Evolutionary conservation across 208 protist species (phyloP), one percentile per base, ranked within the genome.

Genomic region (Acanthamoeba divionensis): DNA sequence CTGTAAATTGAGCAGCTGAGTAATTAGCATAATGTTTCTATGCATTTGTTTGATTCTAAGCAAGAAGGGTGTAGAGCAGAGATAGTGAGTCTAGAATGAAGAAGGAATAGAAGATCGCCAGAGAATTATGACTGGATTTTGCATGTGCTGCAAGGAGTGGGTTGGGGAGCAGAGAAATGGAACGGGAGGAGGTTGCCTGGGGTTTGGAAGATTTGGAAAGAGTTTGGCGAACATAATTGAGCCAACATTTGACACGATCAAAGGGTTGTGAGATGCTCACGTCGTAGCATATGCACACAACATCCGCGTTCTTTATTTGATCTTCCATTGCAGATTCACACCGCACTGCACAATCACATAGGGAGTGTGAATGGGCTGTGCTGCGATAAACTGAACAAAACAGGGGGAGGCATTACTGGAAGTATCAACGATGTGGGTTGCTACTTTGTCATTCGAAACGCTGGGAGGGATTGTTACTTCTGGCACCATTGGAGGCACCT

Each of bases 341-440:
- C 21, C 79, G 57, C 0, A 60, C 79, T 69, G 55, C 18, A 10
- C 18, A 9, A 24, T 15, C 63, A 83, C 8, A 41, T 29, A 29
- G 15, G 45, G 48, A 63, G 29, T 26, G 21, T 4, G 4, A 24
- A 7, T 80, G 41, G n/a, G n/a, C n/a, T n/a, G n/a, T n/a, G n/a
- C n/a, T 13, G 33, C 12, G 47, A 73, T 26, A 44, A 3, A 26
- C 33, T 18, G 12, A 44, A 38, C 4, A 45, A 6, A 24, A 7
- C n/a, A 73, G 65, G 33, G 2, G 5, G 69, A 12, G 8, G 24
- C 4, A 13, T n/a, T 60, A 87, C 79, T 54, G 24, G 79, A 69
- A 21, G 79, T 87, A 60, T 87, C 79, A 26, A 87, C 26, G 26
- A 87, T 87, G 54, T 87, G 79, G 9, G 79, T 87, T n/a, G 79